These are phyloP conservation scores for Bacidia gigantensis DNA, from an alignment of 495 filamentous ascomycete genomes.

Conservation along the genomic window DNA sequence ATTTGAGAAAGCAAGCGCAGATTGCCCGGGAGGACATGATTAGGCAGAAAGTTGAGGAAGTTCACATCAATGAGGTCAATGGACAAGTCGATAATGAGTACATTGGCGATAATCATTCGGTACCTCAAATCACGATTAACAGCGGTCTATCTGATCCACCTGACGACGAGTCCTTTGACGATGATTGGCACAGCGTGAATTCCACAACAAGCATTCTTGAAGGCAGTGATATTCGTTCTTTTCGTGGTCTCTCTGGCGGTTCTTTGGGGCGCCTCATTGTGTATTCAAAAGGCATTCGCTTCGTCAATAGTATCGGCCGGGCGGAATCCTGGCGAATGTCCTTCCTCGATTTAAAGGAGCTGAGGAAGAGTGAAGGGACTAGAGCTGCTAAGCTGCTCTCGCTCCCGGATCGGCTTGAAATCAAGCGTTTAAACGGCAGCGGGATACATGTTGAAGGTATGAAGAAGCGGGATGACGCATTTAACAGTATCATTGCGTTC, in stretches of 20 bases:
- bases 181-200: conserved; percentile 16
- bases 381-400: conserved; percentile 13
- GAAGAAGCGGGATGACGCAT: conserved; percentile 26
- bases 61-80: conserved; percentile 10
- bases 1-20: conserved; percentile 24
- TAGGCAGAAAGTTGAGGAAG: conserved; percentile 15
- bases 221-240: conserved; percentile 18
- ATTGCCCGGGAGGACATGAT: conserved; percentile 20
- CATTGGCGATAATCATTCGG: conserved; percentile 1
- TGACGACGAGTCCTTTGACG: conserved; percentile 13
- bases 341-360: conserved; percentile 23
- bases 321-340: conserved; percentile 21
- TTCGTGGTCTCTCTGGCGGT: conserved; percentile 17
- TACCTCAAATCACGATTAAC: conserved; percentile 1
- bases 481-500: conserved; percentile 27
- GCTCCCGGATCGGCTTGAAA: conserved; percentile 16
- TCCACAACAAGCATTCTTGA: conserved; percentile 16
- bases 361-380: conserved; percentile 19
- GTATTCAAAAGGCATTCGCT: conserved; percentile 20
- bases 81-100: conserved; percentile 1
- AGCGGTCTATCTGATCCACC: neutral
- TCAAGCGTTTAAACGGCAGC: conserved; percentile 17
- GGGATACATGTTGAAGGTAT: conserved; percentile 17
- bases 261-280: conserved; percentile 18
- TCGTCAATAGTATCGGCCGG: conserved; percentile 12